phyloP scores from a whole-genome alignment of 106 monocot genomes.

The Allium fistulosum region DNA sequence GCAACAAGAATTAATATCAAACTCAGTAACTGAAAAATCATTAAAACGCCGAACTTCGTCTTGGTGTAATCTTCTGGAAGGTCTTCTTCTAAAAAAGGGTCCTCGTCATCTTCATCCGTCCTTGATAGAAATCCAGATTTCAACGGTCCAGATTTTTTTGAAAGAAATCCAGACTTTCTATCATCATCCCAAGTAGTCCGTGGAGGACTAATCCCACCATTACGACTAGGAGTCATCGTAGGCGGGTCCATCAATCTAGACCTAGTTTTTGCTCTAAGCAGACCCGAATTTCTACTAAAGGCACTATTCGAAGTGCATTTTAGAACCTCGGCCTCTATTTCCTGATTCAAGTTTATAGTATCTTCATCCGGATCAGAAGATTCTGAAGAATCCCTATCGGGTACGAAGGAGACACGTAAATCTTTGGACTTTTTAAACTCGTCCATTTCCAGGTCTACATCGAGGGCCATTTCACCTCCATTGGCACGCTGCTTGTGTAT shows the following conservation, averaged over 20 bases:
- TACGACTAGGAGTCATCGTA: constrained; percentile 1
- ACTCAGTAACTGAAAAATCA: constrained; percentile 33
- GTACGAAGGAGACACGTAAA: constrained; percentile 36
- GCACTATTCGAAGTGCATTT: constrained; percentile 29
- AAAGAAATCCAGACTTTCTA: constrained; percentile 10
- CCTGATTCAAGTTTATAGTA: background rate
- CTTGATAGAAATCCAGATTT: constrained; percentile 13
- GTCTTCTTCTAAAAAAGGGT: constrained; percentile 47
- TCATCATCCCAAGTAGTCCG: background rate
- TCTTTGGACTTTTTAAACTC: constrained; percentile 50
- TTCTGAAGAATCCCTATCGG: background rate
- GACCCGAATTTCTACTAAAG: constrained; percentile 5
- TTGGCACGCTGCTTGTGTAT: constrained; percentile 29
- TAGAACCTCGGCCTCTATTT: constrained; percentile 12
- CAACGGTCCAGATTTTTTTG: constrained; percentile 17
- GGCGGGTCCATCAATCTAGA: constrained; percentile 46
- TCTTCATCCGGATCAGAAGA: constrained; percentile 10
- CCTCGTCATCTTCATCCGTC: constrained; percentile 44
- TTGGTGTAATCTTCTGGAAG: constrained; percentile 44
- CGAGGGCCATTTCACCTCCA: constrained; percentile 27
- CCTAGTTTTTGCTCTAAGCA: constrained; percentile 30
- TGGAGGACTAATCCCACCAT: background rate
- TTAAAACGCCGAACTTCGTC: constrained; percentile 11
- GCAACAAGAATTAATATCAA: constrained; percentile 27
- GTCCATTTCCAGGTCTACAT: constrained; percentile 51